Conservation (phyloP, 805 yeast genomes). For the Blastobotrys robertii region DNA sequence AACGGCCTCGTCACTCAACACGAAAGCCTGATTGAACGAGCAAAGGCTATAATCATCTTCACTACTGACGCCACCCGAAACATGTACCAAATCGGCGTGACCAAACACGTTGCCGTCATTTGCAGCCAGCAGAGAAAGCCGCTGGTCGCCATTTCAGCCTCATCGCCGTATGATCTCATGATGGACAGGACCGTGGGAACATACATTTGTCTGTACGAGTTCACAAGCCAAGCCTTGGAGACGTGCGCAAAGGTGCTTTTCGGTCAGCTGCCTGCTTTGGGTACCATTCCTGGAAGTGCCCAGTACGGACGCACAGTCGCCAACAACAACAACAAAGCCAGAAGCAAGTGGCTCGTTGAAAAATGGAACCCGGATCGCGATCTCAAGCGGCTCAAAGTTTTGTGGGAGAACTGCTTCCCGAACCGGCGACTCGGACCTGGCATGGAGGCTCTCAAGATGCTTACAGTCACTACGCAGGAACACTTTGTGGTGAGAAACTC, state of each 20-base stretch:
- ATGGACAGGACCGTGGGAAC: constrained; percentile 44
- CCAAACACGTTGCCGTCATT: constrained; percentile 45
- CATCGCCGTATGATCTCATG: constrained; percentile 53
- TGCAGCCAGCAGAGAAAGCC: constrained; percentile 45
- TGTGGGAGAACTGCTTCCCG: constrained; percentile 34
- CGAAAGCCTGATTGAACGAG: constrained; percentile 42
- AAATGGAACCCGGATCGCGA: constrained; percentile 42
- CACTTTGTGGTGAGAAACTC: constrained; percentile 50
- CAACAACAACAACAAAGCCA: constrained; percentile 6
- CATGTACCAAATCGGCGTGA: constrained; percentile 52
- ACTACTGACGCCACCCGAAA: constrained; percentile 50
- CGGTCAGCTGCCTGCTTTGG: constrained; percentile 44
- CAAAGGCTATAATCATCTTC: constrained; percentile 36
- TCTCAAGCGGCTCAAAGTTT: constrained; percentile 36
- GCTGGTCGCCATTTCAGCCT: constrained; percentile 48
- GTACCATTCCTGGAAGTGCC: constrained; percentile 46
- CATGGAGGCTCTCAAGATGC: constrained; percentile 16
- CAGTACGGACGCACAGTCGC: constrained; percentile 15
- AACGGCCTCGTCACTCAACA: constrained; percentile 45
- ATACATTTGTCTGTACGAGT: constrained; percentile 53
- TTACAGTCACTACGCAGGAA: constrained; percentile 19
- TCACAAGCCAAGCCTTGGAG: constrained; percentile 41
- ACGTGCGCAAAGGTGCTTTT: constrained; percentile 42
- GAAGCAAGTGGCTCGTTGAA: constrained; percentile 46
- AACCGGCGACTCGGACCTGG: constrained; percentile 19